Evolutionary conservation across 768 basidiomycete genomes (phyloP).

Genomic region (Lactarius trivialis): DNA sequence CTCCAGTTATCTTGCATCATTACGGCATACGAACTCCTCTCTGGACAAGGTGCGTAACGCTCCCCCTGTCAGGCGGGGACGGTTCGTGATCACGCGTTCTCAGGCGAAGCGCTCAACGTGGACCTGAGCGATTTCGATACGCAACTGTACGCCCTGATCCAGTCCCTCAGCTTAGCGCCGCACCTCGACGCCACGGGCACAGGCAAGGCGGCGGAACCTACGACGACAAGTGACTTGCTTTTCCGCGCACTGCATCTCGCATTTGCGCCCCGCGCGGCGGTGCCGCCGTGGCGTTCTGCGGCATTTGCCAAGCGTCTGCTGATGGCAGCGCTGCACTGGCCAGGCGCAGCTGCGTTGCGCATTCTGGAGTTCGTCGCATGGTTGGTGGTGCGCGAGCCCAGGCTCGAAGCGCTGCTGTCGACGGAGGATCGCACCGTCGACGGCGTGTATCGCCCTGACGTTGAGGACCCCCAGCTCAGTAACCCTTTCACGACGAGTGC

Average conservation of each 20-base stretch:
- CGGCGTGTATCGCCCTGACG: constrained; percentile 77
- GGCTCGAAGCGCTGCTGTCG: constrained; percentile 75
- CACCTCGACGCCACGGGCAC: constrained; percentile 44
- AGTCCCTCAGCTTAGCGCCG: constrained; percentile 60
- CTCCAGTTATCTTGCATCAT: constrained; percentile 78
- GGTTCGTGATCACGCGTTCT: neutral
- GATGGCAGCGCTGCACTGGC: constrained; percentile 74
- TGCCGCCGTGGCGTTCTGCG: constrained; percentile 71
- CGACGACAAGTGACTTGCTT: constrained; percentile 58
- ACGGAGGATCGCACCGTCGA: constrained; percentile 82
- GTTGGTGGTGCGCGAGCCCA: constrained; percentile 69
- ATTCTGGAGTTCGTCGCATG: constrained; percentile 66
- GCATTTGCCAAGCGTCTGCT: constrained; percentile 94
- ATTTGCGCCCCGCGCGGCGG: constrained; percentile 67
- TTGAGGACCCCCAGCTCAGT: constrained; percentile 84
- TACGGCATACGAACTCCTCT: constrained; percentile 95
- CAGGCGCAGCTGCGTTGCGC: constrained; percentile 55
- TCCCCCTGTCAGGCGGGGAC: constrained; percentile 3
- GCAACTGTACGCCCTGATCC: constrained; percentile 75
- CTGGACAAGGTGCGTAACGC: constrained; percentile 73
- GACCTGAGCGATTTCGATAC: constrained; percentile 87
- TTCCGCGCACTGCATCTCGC: constrained; percentile 80
- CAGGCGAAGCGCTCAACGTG: constrained; percentile 96
- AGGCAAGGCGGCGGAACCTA: too few species aligned
- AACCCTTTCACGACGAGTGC: constrained; percentile 80